Conservation (phyloP, 2,329 filamentous ascomycete species). For the Paracoccidioides brasiliensis region DNA sequence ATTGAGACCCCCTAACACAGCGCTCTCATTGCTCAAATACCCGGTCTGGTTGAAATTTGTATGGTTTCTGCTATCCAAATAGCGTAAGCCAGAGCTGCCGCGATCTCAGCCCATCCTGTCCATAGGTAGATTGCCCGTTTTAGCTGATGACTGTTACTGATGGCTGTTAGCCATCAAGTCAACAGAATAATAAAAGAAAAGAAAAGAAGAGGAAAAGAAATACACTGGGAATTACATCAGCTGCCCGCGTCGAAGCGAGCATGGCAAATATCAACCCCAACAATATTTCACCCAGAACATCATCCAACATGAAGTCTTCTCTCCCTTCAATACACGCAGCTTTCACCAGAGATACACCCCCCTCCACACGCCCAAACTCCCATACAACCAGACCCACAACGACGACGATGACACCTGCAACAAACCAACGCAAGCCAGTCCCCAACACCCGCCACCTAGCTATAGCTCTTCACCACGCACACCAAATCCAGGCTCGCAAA, state of each 20-base stretch:
- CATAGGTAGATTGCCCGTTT: no score
- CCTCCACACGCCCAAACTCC: conserved; percentile 13
- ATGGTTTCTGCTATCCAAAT: not conserved
- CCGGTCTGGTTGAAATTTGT: not conserved
- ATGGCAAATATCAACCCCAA: conserved; percentile 10
- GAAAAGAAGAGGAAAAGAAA: no score
- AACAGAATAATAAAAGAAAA: not conserved
- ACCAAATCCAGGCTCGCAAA: conserved; percentile 69
- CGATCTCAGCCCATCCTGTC: no score
- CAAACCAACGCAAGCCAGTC: conserved; percentile 20
- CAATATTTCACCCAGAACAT: conserved; percentile 34
- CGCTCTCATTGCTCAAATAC: not conserved
- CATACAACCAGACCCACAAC: conserved; percentile 18
- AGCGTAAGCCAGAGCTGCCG: not conserved
- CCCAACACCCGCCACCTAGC: conserved; percentile 38
- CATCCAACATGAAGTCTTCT: conserved; percentile 46
- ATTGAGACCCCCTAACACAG: not conserved
- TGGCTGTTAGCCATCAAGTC: no score
- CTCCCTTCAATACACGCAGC: conserved; percentile 29
- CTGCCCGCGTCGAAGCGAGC: not conserved
- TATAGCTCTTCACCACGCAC: conserved; percentile 69
- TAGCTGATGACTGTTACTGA: no score
- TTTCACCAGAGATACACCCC: conserved; percentile 14
- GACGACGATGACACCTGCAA: not conserved
- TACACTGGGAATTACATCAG: not conserved